A percentile compares a stretch with the other conserved stretches of the same genome.
These are phyloP conservation scores for Solanum okadae DNA, from an alignment of 257 asterid genomes.

Conservation along the genomic window DNA sequence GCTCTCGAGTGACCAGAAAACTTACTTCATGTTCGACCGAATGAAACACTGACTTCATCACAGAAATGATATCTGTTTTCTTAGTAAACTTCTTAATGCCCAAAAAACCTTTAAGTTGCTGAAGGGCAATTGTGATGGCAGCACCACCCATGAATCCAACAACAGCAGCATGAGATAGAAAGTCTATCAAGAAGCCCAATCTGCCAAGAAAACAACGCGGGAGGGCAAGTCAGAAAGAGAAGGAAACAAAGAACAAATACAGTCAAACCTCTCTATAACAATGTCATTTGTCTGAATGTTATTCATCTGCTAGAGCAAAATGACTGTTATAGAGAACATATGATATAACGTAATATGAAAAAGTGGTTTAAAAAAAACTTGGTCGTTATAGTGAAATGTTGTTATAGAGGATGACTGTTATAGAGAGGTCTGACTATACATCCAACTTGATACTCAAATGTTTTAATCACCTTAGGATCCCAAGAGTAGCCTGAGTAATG, in stretches of 20 bases:
- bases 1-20: neutral
- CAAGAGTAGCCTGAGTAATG: slow-evolving; percentile 67
- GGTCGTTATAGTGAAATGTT: neutral
- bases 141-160: slow-evolving; percentile 98
- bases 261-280: neutral
- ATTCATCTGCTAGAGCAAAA: neutral
- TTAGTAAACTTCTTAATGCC: slow-evolving; percentile 70
- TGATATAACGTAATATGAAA: neutral
- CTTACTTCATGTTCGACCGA: slow-evolving; percentile 44
- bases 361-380: neutral
- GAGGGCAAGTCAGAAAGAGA: neutral
- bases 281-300: neutral
- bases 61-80: slow-evolving; percentile 65
- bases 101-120: slow-evolving; percentile 74
- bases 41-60: slow-evolving; percentile 45
- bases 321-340: neutral
- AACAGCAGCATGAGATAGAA: slow-evolving; percentile 87
- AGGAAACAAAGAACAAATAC: neutral
- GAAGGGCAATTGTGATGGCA: slow-evolving; percentile 88
- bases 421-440: neutral
- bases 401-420: neutral
- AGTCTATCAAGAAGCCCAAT: slow-evolving; percentile 86
- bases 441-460: neutral
- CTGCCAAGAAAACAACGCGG: slow-evolving; percentile 16
- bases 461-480: slow-evolving; percentile 48